Percentiles rank a stretch among this genome's conserved stretches.
These are phyloP conservation scores for Conringia planisiliqua DNA, from an alignment of 345 rosid genomes.

Conservation along the genomic window DNA sequence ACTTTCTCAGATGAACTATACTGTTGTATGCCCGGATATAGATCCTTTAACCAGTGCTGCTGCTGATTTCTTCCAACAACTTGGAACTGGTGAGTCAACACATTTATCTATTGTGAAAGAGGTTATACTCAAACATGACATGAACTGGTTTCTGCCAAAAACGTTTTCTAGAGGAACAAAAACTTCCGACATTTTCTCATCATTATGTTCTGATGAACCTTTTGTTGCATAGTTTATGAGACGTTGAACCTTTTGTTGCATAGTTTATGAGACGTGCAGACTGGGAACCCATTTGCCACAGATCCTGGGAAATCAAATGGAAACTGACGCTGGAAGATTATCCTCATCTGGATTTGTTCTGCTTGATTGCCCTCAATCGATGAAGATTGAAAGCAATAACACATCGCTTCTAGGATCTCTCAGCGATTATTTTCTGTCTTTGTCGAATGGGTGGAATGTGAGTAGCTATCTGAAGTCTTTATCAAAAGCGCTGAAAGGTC, in stretches of 20 bases:
- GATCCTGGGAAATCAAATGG: slow-evolving; percentile 79
- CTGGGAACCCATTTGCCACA: slow-evolving; percentile 93
- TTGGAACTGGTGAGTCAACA: slow-evolving; percentile 77
- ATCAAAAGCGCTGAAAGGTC: slow-evolving; percentile 75
- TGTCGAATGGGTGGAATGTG: slow-evolving; percentile 98
- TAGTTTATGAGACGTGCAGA: slow-evolving; percentile 94
- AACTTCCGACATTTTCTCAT: not conserved
- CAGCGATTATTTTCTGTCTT: slow-evolving; percentile 94
- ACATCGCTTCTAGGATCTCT: slow-evolving; percentile 95
- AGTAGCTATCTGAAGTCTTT: slow-evolving; percentile 93
- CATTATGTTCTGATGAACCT: slow-evolving; percentile 10
- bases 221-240: slow-evolving; percentile 71
- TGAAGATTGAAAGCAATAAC: slow-evolving; percentile 94
- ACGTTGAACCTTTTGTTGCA: slow-evolving; percentile 37
- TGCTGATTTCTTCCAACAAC: slow-evolving; percentile 93
- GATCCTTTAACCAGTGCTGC: slow-evolving; percentile 92
- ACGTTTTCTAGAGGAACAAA: not conserved
- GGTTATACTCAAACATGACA: not conserved
- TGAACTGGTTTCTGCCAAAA: slow-evolving; percentile 4
- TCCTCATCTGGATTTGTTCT: slow-evolving; percentile 80
- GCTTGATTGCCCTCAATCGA: slow-evolving; percentile 94
- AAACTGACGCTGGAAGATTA: slow-evolving; percentile 64
- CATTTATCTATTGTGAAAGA: slow-evolving; percentile 8
- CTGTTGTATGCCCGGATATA: slow-evolving; percentile 91
- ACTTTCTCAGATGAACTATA: slow-evolving; percentile 66